phyloP scores from a whole-genome alignment of 2,329 filamentous ascomycete species.

The Cordyceps fumosorosea region DNA sequence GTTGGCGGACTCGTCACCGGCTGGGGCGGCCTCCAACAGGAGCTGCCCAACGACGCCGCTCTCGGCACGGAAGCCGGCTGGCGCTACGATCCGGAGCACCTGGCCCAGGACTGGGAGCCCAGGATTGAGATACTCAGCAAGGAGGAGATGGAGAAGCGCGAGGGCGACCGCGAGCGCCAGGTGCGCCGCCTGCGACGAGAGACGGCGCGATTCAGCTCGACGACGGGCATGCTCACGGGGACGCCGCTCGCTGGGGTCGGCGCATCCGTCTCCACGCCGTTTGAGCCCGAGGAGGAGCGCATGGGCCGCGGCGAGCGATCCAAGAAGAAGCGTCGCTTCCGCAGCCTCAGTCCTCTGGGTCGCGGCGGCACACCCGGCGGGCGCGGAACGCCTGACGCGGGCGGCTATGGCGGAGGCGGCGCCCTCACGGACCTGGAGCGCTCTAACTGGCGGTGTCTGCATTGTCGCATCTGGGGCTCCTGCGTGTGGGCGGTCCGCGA shows the following conservation, averaged over 20 bases:
- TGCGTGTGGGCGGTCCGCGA: conserved; percentile 94
- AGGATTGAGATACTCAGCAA: conserved; percentile 78
- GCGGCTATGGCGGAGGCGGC: conserved; percentile 64
- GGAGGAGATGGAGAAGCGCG: conserved; percentile 95
- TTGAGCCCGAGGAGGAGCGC: conserved; percentile 62
- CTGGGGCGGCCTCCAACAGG: conserved; percentile 50
- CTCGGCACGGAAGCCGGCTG: conserved; percentile 81
- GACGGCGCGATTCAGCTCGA: conserved; percentile 86
- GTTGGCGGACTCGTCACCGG: conserved; percentile 78
- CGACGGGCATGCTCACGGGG: conserved; percentile 70
- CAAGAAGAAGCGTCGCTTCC: conserved; percentile 91
- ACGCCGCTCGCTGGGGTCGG: conserved; percentile 46
- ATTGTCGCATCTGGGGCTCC: conserved; percentile 82
- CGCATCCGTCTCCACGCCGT: conserved; percentile 13
- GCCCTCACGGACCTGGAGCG: conserved; percentile 72
- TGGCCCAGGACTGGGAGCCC: conserved; percentile 79
- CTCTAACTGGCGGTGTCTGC: conserved; percentile 75
- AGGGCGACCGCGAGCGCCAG: conserved; percentile 88
- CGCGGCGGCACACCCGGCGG: conserved; percentile 56
- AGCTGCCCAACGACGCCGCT: conserved; percentile 84
- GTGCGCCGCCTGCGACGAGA: conserved; percentile 80
- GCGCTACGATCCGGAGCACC: conserved; percentile 88
- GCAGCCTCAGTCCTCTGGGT: conserved; percentile 77
- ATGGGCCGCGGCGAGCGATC: conserved; percentile 89
- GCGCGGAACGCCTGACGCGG: conserved; percentile 74